Base-by-base conservation (phyloP, 805 yeast genomes). In the Candida morakotiae region DNA sequence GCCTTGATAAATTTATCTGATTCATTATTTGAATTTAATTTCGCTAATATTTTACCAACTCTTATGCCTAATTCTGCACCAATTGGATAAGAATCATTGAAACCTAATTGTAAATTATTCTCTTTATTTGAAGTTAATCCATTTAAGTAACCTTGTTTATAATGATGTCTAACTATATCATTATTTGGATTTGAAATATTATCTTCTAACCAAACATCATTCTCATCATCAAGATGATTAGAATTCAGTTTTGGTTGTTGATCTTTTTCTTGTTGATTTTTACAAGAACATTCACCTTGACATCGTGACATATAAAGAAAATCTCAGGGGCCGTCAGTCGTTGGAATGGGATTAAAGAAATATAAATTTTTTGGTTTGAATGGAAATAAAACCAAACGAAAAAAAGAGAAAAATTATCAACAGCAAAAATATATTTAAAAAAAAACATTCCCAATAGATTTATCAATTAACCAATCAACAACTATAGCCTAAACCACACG, bases 81-180 rank as follows among this genome's bases (percentile, higher is more conserved):
- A 2, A 62, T 50, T 0, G 86, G 87, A 47, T 79, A 89, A 0
- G 91, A 91, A 2, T 64, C 69, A 54, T 89, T 94, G 52, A 91
- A 89, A 0, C 96, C 96, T 9, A 63, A 52, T 52, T 89, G 97
- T 17, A 87, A 61, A 28, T 81, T 75, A 6, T 60, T 58, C 46
- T 85, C 94, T 48, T 86, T 81, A 4, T 87, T 76, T 11, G 56
- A 59, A 1, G 86, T 67, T 5, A 89, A 52, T 0, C 97, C 98
- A 42, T 83, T 95, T 4, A 87, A 58, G 47, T 86, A 89, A 0
- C 97, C 98, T 44, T 82, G 82, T 45, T 84, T 85, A 7, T 68
- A 69, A 53, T 89, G 96, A 8, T 68, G 71, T 21, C 89, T 60
- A 47, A 75, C 62, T 33, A 82, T 37, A 41, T 58, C 65, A 16